Evolutionary conservation across 163 green algal genomes (phyloP).

Genomic region (Trebouxiophyceae sp.): DNA sequence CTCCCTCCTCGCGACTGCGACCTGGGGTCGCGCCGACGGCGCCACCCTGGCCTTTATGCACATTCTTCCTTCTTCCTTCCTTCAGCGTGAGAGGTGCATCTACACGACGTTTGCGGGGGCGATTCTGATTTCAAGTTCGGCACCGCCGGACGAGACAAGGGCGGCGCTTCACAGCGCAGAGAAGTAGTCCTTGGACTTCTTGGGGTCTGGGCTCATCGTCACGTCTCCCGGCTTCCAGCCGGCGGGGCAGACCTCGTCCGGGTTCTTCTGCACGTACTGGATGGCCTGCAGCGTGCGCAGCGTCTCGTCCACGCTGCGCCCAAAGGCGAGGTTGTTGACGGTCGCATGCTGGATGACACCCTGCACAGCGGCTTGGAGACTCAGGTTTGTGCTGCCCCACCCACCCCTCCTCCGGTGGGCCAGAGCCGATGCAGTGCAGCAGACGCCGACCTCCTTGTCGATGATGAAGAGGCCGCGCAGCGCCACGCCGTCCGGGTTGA

Average conservation of each 20-base stretch:
- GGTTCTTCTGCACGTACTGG: slow-evolving; percentile 74
- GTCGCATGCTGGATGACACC: slow-evolving; percentile 94
- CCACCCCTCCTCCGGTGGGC: too few relatives aligned
- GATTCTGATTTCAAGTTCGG: too few relatives aligned
- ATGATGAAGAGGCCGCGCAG: slow-evolving; percentile 99
- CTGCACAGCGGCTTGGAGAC: too few relatives aligned
- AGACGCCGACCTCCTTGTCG: slow-evolving; percentile 80
- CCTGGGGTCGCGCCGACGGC: too few relatives aligned
- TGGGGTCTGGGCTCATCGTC: slow-evolving; percentile 90
- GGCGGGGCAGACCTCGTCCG: slow-evolving; percentile 82
- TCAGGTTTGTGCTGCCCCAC: too few relatives aligned
- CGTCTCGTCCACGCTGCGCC: slow-evolving; percentile 94
- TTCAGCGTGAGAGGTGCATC: too few relatives aligned
- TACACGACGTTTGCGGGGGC: too few relatives aligned
- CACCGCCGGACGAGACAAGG: too few relatives aligned
- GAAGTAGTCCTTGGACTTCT: slow-evolving; percentile 91
- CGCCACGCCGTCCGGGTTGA: slow-evolving; percentile 89
- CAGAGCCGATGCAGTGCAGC: too few relatives aligned
- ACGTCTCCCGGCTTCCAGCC: slow-evolving; percentile 87
- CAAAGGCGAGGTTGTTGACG: slow-evolving; percentile 98
- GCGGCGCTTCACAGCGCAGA: slow-evolving; percentile 15
- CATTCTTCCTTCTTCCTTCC: too few relatives aligned
- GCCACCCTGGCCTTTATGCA: too few relatives aligned
- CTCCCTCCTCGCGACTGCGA: too few relatives aligned
- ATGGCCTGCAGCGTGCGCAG: slow-evolving; percentile 84